Evolutionary conservation across 768 basidiomycete genomes (phyloP), one percentile per base, ranked within the genome.

Genomic region (Lactarius akahatsu): DNA sequence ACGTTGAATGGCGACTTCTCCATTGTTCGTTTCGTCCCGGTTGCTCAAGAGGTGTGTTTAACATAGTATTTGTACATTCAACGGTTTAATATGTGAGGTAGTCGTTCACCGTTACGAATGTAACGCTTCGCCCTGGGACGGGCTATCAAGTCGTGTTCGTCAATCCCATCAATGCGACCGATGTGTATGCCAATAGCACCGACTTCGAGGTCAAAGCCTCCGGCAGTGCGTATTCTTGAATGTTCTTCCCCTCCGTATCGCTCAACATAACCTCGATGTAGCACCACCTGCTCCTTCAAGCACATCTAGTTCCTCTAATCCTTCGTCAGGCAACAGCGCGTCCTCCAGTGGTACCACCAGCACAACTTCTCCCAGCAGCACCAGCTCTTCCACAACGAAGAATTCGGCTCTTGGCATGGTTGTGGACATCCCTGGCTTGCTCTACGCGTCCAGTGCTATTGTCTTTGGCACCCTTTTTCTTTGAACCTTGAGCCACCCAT

Each of bases 1-100:
- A 73, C 73, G 11, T 74, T 80, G 57, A 79, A 79, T 70, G 79
- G 79, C 36, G 60, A 61, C 15, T 80, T 78, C 70, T 74, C 74
- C 15, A 79, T 80, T 61, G 75, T 74, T 23, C 65, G 71, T n/a
- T 70, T 66, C 61, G 76, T 79, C 23, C 71, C 76, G 57, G 63
- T 75, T 10, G 73, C 76, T 4, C 58, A 70, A 10, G 57, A 72
- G 73, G 77, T 76, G 52, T 32, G 66, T 36, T 32, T 36, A 23
- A 1, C 47, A 57, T 20, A 62, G 55, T 57, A 16, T 15, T 61
- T n/a, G 20, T 59, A 4, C 16, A 54, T 20, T 30, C 32, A n/a
- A 60, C 71, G 71, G 52, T 62, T 40, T 71, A 70, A 73, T 71
- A 68, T 20, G 59, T 67, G 60, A 65, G 56, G 62, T 43, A 64